These are phyloP conservation scores for Claviceps pusilla DNA, from an alignment of 2,329 filamentous ascomycete genomes.

Conservation along the genomic window DNA sequence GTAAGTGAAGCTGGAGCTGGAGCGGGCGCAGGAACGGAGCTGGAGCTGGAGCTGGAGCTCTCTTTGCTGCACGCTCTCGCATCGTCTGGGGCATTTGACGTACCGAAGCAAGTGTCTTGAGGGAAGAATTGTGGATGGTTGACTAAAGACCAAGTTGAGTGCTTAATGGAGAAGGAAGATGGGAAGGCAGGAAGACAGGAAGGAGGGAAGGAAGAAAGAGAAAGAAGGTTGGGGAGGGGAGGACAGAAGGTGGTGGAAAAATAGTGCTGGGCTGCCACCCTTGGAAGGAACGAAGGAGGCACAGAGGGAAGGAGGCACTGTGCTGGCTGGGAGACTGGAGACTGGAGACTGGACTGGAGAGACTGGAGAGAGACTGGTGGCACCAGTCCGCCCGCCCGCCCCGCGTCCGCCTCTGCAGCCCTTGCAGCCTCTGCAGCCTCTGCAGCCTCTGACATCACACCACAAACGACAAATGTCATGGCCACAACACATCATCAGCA, in stretches of 20 bases:
- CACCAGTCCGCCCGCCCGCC: not conserved
- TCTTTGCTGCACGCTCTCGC: not conserved
- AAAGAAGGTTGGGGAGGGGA: not conserved
- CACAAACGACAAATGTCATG: not conserved
- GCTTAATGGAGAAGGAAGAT: not conserved
- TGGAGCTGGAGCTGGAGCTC: not conserved
- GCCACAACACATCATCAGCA: not conserved
- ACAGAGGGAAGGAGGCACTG: not conserved
- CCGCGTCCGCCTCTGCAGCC: not conserved
- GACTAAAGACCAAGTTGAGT: not conserved
- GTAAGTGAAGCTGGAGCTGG: not conserved
- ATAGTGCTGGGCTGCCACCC: constrained; percentile 1
- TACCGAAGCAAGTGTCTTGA: constrained; percentile 1
- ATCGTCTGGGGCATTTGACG: not conserved
- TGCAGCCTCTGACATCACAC: not conserved
- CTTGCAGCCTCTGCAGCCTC: not conserved
- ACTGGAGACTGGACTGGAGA: too few species aligned
- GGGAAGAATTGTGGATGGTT: constrained; percentile 2
- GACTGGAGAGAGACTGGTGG: not conserved
- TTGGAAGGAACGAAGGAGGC: not conserved
- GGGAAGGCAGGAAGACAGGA: not conserved
- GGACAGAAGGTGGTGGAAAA: constrained; percentile 3
- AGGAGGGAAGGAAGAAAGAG: not conserved
- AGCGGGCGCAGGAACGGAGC: not conserved
- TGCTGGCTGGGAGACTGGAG: not conserved